Evolutionary conservation across 805 yeast species (phyloP), one percentile per base, ranked within the genome.

Genomic region (Starmerella potacharoeniae): DNA sequence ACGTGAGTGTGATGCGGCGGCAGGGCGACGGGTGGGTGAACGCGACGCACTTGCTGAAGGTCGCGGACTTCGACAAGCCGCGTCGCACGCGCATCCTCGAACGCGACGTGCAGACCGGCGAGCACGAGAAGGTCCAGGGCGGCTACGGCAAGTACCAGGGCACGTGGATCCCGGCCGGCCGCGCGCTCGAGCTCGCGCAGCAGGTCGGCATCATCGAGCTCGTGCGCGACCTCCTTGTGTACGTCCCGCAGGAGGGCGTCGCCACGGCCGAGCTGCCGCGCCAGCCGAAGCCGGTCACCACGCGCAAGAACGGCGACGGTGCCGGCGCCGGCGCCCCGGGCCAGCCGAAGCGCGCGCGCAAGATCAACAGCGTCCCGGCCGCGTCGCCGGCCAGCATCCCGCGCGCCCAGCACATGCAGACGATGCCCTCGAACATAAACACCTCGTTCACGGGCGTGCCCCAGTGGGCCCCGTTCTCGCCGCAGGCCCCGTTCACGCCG

Each of bases 71-170:
- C 68, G 95, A 96, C 58, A 90, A 90, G 70, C 96, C 97, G 1
- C 88, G 86, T 68, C 74, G 97, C 61, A 90, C 97, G 17, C 83
- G 95, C 63, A 88, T 90, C 58, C 76, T 90, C 62, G 97, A 90
- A 67, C 81, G 84, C 64, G 96, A 90, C 60, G 95, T 91, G n/a
- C 96, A 91, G 66, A 78, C 77, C 43, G 95, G 95, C 5, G 71
- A 75, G 17, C 97, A 90, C 68, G 96, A 90, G 65, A 91, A 91
- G 68, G 88, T 90, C 28, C 97, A 90, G 69, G 97, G 97, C 58
- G 97, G 97, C 2, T 90, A 89, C 67, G 97, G 97, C 53, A 83
- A 90, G 66, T 91, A 89, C 69, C 97, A 91, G 69, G 97, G 96
- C 16, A 90, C 97, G 2, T 90, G 96, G 96, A 90, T 90, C 8